A percentile compares a stretch with the other conserved stretches of the same genome.
Conservation (phyloP, 495 filamentous ascomycete species). For the Chaetomium cochliodes region DNA sequence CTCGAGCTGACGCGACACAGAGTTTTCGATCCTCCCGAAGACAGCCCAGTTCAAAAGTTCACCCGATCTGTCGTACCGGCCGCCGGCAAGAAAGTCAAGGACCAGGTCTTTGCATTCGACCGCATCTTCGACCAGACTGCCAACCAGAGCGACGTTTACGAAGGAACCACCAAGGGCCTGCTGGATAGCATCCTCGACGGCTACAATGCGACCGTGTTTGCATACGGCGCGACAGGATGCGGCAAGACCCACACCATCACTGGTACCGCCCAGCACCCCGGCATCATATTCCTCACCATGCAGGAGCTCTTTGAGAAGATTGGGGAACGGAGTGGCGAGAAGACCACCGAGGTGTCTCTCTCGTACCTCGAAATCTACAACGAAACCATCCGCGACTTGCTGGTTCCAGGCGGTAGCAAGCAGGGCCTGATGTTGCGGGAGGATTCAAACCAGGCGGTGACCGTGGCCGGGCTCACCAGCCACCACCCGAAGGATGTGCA, state of each 20-base stretch:
- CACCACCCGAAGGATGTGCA: slow-evolving; percentile 81
- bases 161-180: slow-evolving; percentile 82
- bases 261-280: slow-evolving; percentile 83
- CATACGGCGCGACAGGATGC: slow-evolving; percentile 96
- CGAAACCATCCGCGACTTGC: slow-evolving; percentile 93
- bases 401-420: slow-evolving; percentile 84
- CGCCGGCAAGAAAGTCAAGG: slow-evolving; percentile 89
- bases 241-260: slow-evolving; percentile 98
- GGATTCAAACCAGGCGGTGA: slow-evolving; percentile 89
- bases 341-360: slow-evolving; percentile 83
- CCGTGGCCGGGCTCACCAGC: slow-evolving; percentile 86
- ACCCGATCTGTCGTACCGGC: slow-evolving; percentile 76
- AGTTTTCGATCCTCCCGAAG: slow-evolving; percentile 96
- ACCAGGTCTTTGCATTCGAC: slow-evolving; percentile 97
- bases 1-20: slow-evolving; percentile 48
- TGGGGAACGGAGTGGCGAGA: slow-evolving; percentile 76
- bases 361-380: slow-evolving; percentile 99
- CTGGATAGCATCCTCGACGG: slow-evolving; percentile 95
- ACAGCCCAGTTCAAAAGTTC: slow-evolving; percentile 90
- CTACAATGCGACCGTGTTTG: slow-evolving; percentile 98
- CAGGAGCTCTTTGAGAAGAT: slow-evolving; percentile 97
- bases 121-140: slow-evolving; percentile 95
- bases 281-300: slow-evolving; percentile 98
- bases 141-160: slow-evolving; percentile 91
- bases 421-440: slow-evolving; percentile 89